Evolutionary conservation across 345 rosid species (phyloP), one percentile per base, ranked within the genome.

Genomic region (Laguncularia racemosa): DNA sequence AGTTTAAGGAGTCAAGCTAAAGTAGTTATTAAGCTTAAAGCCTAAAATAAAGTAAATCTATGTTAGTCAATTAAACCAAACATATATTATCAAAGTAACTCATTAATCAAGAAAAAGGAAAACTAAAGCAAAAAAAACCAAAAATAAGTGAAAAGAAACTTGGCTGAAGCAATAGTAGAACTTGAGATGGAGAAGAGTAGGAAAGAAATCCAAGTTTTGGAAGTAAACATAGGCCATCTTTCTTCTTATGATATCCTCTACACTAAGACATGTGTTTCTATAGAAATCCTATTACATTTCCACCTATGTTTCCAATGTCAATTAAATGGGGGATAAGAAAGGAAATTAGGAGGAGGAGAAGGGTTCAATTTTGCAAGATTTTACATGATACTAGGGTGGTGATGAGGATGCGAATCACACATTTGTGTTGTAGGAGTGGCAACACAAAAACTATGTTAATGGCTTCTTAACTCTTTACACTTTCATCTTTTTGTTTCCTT

Each of bases 81-180:
- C 19, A 17, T n/a, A 52, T 20, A 3, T n/a, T 46, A 13, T 2
- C 16, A 48, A 53, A 53, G 15, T 50, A 52, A 11, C 13, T 46
- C 13, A 23, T 13, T 14, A 46, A 46, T 23, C 7, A 13, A 16
- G 46, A 16, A 48, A 16, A 59, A 58, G 20, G 20, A 43, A 12
- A 33, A 47, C 51, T 4, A 19, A 26, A 15, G 8, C 6, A 26
- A 44, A 20, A 44, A 14, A 20, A 13, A 14, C 63, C 52, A 20
- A 50, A n/a, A n/a, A n/a, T n/a, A 48, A 13, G 33, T 48, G 44
- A 55, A 16, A 49, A 49, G 12, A 9, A 50, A 78, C 75, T 73
- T 50, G 46, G 44, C 67, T 72, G 71, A 79, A 75, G 69, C 76
- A 75, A 26, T 79, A 78, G 40, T 72, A 78, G 76, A 78, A 75